Percentiles rank a stretch among this genome's conserved stretches.
These are phyloP conservation scores for Capronia epimyces DNA, from an alignment of 2,329 filamentous ascomycete genomes.

Conservation along the genomic window DNA sequence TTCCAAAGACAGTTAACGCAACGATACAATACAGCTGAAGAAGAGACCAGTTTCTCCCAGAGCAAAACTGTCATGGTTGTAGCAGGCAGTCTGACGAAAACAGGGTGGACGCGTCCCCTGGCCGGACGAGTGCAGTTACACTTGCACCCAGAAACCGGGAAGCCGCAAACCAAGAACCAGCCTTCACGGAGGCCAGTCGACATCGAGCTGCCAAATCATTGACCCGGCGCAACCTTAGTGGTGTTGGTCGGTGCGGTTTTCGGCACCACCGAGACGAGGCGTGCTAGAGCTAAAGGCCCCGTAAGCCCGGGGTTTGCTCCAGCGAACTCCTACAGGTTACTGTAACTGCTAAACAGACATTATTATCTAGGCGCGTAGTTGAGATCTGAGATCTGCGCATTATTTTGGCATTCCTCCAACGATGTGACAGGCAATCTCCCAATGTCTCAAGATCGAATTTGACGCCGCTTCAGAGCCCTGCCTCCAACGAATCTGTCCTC, in stretches of 20 bases:
- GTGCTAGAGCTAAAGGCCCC: not conserved
- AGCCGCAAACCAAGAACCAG: constrained; percentile 3
- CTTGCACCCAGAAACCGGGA: constrained; percentile 2
- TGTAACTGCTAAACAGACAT: not conserved
- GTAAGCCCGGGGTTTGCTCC: not conserved
- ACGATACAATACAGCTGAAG: not conserved
- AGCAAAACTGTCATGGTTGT: not conserved
- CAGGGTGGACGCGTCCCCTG: not conserved
- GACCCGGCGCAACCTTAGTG: not conserved
- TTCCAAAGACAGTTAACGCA: not conserved
- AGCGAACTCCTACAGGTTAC: not conserved
- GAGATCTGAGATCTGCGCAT: not conserved
- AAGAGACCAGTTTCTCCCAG: not conserved
- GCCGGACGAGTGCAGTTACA: not conserved
- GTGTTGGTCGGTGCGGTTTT: not conserved
- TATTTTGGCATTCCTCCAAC: not conserved
- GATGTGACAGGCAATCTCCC: not conserved
- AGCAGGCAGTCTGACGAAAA: not conserved
- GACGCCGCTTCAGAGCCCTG: not conserved
- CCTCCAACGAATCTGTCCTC: not conserved
- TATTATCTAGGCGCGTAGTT: not conserved
- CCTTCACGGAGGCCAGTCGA: constrained; percentile 7
- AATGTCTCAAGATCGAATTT: not conserved
- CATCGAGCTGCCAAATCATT: constrained; percentile 4
- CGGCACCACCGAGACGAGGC: not conserved